A percentile compares a stretch with the other conserved stretches of the same genome.
These are phyloP conservation scores for Geotrichum cucujoidarum DNA, from an alignment of 1,139 yeast genomes.

Conservation along the genomic window DNA sequence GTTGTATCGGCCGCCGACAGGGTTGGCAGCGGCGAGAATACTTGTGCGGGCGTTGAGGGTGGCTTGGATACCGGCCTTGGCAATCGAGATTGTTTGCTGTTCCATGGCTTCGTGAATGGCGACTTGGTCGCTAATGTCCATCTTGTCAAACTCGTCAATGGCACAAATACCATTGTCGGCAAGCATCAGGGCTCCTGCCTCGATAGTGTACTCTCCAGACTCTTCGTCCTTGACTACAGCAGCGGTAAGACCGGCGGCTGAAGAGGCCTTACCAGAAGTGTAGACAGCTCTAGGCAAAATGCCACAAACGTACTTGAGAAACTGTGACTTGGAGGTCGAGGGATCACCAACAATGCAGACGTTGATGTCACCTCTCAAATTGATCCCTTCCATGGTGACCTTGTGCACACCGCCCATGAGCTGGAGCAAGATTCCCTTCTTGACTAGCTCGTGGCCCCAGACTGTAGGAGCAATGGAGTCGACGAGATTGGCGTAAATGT, in stretches of 20 bases:
- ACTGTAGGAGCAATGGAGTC: constrained; percentile 95
- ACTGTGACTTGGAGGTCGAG: constrained; percentile 94
- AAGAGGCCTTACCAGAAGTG: constrained; percentile 96
- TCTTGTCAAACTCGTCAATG: constrained; percentile 96
- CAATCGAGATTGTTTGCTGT: constrained; percentile 96
- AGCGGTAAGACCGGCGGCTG: constrained; percentile 98
- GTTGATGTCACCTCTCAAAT: constrained; percentile 94
- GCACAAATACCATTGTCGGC: constrained; percentile 99
- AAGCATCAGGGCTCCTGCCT: constrained; percentile 97
- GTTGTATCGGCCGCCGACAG: constrained; percentile 92
- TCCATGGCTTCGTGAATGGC: constrained; percentile 99
- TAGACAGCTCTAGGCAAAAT: constrained; percentile 93
- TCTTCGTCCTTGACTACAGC: constrained; percentile 98
- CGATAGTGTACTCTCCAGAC: constrained; percentile 94
- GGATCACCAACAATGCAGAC: constrained; percentile 98
- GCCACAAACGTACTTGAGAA: constrained; percentile 85
- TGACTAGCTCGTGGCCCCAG: constrained; percentile 91
- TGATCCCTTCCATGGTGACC: constrained; percentile 88
- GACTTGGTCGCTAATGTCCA: constrained; percentile 94
- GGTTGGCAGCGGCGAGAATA: constrained; percentile 95
- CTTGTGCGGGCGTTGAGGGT: constrained; percentile 95
- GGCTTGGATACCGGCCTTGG: constrained; percentile 98
- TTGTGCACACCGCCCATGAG: constrained; percentile 95
- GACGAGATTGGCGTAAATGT: constrained; percentile 78
- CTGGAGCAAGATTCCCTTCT: constrained; percentile 86